Evolutionary conservation across 441 rosid genomes (phyloP), one percentile per base, ranked within the genome.

Genomic region (Eutrema salsugineum): DNA sequence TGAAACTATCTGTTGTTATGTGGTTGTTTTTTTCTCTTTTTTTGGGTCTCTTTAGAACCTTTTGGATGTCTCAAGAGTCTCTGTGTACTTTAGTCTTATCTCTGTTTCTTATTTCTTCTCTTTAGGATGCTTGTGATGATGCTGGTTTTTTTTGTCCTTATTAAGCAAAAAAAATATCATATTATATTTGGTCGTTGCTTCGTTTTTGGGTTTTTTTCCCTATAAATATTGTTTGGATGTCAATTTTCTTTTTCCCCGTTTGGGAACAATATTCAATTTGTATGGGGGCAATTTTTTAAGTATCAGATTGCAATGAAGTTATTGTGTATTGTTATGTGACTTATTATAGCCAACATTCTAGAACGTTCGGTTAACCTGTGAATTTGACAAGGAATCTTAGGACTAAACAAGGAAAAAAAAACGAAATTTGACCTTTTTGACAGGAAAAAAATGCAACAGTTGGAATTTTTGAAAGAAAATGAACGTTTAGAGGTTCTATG

Each of bases 51-150:
- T 39, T 58, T 73, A 67, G 63, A 51, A 74, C 57, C 50, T 55
- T 63, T 6, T 63, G 70, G 46, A 44, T 55, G 44, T 62, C 28
- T 61, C 62, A 6, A 61, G 35, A 40, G 66, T 72, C 50, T 55
- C 35, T 73, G 5, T 73, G 72, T 66, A 66, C 78, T 66, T 66
- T 66, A 66, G 60, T 49, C 38, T 50, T 53, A 59, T 44, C 17
- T 72, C 58, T 56, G 50, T 20, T 38, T 47, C 39, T 48, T 74
- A 42, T 66, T 49, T 51, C 39, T 49, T 51, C 39, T 53, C 24
- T 61, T 67, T 75, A 75, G 78, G 59, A 60, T 75, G 69, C 69
- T 75, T 68, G 78, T 75, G 70, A 38, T 68, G 69, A 46, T 62
- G 8, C 17, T 73, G 70, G 9, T 40, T 35, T 60, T 61, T 75